Evolutionary conservation across 2,329 filamentous ascomycete genomes (phyloP).

Genomic region (Apiospora saccharicola): DNA sequence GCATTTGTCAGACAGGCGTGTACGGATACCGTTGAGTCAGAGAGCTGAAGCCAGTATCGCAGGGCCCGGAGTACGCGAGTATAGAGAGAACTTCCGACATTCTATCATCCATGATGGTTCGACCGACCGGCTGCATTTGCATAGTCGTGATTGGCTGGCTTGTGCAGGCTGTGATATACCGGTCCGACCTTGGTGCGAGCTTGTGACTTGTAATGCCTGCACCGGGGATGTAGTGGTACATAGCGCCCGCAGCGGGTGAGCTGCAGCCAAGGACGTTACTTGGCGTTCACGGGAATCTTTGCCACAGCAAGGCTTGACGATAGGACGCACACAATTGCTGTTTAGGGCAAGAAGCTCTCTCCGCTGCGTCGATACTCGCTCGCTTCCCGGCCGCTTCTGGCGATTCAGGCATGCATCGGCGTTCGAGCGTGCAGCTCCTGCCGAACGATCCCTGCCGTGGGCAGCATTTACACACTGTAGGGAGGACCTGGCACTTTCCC

Average conservation of each 20-base stretch:
- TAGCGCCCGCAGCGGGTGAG: conserved; percentile 3
- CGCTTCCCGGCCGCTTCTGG: neutral
- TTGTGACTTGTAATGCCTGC: conserved; percentile 3
- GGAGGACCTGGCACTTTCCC: neutral
- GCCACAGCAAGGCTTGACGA: neutral
- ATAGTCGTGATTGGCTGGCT: neutral
- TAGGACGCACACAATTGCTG: neutral
- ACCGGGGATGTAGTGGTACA: conserved; percentile 21
- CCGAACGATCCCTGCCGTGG: neutral
- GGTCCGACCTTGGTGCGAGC: conserved; percentile 16
- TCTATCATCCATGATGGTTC: neutral
- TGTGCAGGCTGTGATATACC: conserved; percentile 14
- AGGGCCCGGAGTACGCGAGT: neutral
- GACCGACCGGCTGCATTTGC: conserved; percentile 4
- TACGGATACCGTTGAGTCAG: neutral
- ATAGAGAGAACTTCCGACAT: conserved; percentile 1
- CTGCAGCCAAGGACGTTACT: conserved; percentile 17
- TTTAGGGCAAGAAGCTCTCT: neutral
- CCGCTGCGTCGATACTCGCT: neutral
- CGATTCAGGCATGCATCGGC: neutral
- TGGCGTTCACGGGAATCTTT: neutral
- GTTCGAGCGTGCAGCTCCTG: neutral
- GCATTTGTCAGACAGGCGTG: neutral
- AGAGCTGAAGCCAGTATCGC: neutral
- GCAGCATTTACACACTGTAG: neutral